Base-by-base conservation (phyloP, 1,284 basidiomycete genomes). In the Rhodotorula sp. region DNA sequence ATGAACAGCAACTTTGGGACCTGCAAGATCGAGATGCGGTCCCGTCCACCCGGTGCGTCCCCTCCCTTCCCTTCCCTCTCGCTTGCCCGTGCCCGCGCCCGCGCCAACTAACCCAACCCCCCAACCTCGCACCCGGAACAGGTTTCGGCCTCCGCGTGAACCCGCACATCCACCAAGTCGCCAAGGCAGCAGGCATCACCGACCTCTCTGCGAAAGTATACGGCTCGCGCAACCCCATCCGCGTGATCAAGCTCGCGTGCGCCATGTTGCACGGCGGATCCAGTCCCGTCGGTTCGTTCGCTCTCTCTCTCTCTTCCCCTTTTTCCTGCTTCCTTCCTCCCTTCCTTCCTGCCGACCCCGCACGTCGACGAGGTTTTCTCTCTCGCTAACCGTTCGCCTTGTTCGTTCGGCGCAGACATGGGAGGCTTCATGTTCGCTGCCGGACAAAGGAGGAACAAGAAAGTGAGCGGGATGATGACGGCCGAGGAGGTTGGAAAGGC, bases 61-160 rank as follows among this genome's bases (percentile, higher is more conserved):
- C 24, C 24, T 34, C 20, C 44, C 30, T 37, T n/a, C 13, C 31
- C 26, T 13, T 5, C 47, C 31, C 13, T n/a, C 22, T 37, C 40
- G 40, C 26, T 15, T 26, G 26, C 40, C 56, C 40, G n/a, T n/a
- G n/a, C n/a, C n/a, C n/a, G n/a, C n/a, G n/a, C n/a, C n/a, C n/a
- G n/a, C n/a, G n/a, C n/a, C 34, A 40, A 31, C 31, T 37, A 10
- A n/a, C 22, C 34, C 26, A 44, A 50, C 15, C 9, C 4, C 22
- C 24, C 24, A 4, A n/a, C 31, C 11, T 40, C 15, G n/a, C 26
- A 3, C 9, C 15, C 9, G 13, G 26, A 3, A 0, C 70, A 82
- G 94, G 95, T 4, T 97, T 97, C 80, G 95, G 95, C 16, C 83
- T 99, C 60, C 86, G 89, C 74, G 92, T 91, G 77, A 93, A 95